A percentile compares a stretch with the other conserved stretches of the same genome.
Conservation (phyloP, 805 yeast species). For the Jamesozyma hellenica region DNA sequence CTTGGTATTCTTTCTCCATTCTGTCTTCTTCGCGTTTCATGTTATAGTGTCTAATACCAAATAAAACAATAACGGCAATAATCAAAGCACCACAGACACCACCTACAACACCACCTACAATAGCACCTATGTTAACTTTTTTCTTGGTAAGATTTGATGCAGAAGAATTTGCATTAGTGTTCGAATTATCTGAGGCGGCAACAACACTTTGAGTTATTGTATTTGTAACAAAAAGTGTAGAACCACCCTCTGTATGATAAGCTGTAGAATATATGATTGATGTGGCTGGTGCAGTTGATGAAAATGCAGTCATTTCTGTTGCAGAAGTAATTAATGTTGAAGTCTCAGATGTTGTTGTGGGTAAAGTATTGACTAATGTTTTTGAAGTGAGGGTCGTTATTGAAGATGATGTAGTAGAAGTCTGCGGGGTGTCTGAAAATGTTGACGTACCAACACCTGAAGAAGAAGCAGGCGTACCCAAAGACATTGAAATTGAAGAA, state of each 20-base stretch:
- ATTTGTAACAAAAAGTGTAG: constrained; percentile 22
- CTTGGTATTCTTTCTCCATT: constrained; percentile 48
- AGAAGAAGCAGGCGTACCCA: constrained; percentile 3
- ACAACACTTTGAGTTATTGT: constrained; percentile 16
- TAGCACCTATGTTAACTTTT: constrained; percentile 39
- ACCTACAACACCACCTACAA: constrained; percentile 56
- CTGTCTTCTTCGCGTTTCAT: constrained; percentile 36
- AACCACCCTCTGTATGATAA: constrained; percentile 24
- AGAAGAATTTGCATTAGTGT: constrained; percentile 2
- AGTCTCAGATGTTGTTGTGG: constrained; percentile 8
- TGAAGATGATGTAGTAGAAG: constrained; percentile 6
- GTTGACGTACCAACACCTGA: not conserved
- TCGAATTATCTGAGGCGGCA: constrained; percentile 5
- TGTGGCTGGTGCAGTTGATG: constrained; percentile 13
- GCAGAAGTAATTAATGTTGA: constrained; percentile 1
- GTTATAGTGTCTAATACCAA: constrained; percentile 31
- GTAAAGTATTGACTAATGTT: constrained; percentile 13
- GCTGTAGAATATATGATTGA: constrained; percentile 18
- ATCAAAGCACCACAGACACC: constrained; percentile 39
- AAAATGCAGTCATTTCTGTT: constrained; percentile 3
- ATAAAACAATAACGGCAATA: constrained; percentile 32
- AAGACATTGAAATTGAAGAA: constrained; percentile 7
- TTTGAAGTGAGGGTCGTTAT: constrained; percentile 12
- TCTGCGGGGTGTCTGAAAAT: not conserved
- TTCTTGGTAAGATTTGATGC: constrained; percentile 7